Conservation (phyloP, 2,329 filamentous ascomycete genomes). For the Pyrenophora seminiperda region DNA sequence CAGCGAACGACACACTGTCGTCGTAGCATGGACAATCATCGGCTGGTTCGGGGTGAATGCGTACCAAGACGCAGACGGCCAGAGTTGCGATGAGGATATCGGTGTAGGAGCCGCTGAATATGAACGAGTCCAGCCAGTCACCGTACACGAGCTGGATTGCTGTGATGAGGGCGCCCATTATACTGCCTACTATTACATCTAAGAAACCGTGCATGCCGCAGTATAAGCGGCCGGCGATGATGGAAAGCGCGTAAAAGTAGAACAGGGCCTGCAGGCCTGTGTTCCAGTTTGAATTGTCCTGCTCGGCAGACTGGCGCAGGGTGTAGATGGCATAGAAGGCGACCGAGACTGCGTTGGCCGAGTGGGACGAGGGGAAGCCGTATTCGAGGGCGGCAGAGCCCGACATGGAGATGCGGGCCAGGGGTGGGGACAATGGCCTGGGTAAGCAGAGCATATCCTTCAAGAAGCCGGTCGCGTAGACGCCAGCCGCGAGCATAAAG, state of each 20-base stretch:
- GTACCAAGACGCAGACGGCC: conserved; percentile 74
- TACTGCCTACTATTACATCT: conserved; percentile 81
- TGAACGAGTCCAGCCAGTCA: conserved; percentile 69
- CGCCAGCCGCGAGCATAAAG: conserved; percentile 69
- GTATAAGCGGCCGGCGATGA: conserved; percentile 88
- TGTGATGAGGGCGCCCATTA: conserved; percentile 71
- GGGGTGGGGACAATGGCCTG: conserved; percentile 85
- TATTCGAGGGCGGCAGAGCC: conserved; percentile 94
- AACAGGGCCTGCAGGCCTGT: conserved; percentile 69
- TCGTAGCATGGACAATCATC: conserved; percentile 98
- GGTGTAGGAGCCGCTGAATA: conserved; percentile 61
- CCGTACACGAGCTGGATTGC: conserved; percentile 61
- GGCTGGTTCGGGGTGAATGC: conserved; percentile 92
- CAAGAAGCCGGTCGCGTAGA: conserved; percentile 78
- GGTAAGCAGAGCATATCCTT: conserved; percentile 95
- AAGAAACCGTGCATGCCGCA: conserved; percentile 99
- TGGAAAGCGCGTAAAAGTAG: conserved; percentile 87
- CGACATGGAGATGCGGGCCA: conserved; percentile 96
- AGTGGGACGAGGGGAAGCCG: conserved; percentile 95
- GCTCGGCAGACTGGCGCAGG: conserved; percentile 68
- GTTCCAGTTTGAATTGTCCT: conserved; percentile 64
- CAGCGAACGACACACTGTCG: conserved; percentile 91
- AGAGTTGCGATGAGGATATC: conserved; percentile 68
- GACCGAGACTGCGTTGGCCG: conserved; percentile 94
- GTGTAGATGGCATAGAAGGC: conserved; percentile 80